Evolutionary conservation across 805 yeast genomes (phyloP).

Genomic region (Ogataea methylovora): DNA sequence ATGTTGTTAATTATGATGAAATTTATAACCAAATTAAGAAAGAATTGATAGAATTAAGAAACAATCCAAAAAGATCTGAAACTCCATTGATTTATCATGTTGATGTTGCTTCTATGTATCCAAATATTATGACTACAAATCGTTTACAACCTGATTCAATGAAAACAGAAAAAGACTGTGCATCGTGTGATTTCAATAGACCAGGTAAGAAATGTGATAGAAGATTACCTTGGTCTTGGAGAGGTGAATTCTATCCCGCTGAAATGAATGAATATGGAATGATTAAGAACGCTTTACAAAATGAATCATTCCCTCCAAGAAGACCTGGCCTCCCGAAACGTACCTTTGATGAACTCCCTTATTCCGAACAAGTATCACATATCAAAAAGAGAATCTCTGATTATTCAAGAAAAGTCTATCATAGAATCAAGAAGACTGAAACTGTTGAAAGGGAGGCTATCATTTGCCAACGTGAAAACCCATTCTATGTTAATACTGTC

Average conservation of each 20-base stretch:
- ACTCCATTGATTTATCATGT: conserved; percentile 90
- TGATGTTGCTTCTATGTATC: conserved; percentile 99
- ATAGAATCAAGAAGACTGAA: conserved; percentile 71
- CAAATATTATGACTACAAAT: conserved; percentile 96
- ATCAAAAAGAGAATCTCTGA: conserved; percentile 76
- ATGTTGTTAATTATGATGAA: conserved; percentile 75
- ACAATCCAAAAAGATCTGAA: conserved; percentile 61
- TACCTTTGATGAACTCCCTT: conserved; percentile 68
- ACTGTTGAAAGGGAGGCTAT: conserved; percentile 87
- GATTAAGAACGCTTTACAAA: conserved; percentile 77
- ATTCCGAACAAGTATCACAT: conserved; percentile 67
- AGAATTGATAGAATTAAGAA: conserved; percentile 50
- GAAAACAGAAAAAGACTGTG: conserved; percentile 92
- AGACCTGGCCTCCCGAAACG: conserved; percentile 50
- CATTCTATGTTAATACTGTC: conserved; percentile 93
- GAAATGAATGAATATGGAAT: conserved; percentile 84
- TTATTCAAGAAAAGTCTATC: conserved; percentile 80
- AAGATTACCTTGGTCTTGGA: conserved; percentile 92
- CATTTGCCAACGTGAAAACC: conserved; percentile 95
- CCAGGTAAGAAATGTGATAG: conserved; percentile 95
- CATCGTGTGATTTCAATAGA: conserved; percentile 92
- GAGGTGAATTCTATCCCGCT: conserved; percentile 94
- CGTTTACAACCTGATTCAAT: conserved; percentile 97
- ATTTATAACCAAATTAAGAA: conserved; percentile 50
- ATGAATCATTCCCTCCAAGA: conserved; percentile 66